These are phyloP conservation scores for Chrysanthemum seticuspe DNA, from an alignment of 129 eudicot genomes.

Conservation along the genomic window DNA sequence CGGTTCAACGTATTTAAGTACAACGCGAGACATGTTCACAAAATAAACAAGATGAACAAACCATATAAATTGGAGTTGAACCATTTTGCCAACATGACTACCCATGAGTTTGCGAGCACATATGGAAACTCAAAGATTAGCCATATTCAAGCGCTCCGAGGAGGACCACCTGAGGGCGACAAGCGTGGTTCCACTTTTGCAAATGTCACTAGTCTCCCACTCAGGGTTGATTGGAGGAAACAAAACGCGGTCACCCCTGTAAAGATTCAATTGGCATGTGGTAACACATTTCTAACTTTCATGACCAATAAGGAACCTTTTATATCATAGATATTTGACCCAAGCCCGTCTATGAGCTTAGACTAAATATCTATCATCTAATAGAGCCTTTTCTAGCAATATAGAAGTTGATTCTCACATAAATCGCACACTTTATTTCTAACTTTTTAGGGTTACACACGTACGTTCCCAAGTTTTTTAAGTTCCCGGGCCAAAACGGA, in stretches of 20 bases:
- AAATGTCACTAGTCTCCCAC: constrained; percentile 40
- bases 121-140: constrained; percentile 57
- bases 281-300: constrained; percentile 24
- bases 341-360: no score
- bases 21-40: constrained; percentile 57
- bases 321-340: no score
- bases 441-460: no score
- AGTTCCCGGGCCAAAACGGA: no score
- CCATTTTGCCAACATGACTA: constrained; percentile 78
- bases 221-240: constrained; percentile 65
- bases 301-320: no score
- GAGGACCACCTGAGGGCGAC: constrained; percentile 17
- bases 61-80: constrained; percentile 71
- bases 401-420: no score
- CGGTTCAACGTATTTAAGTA: constrained; percentile 71
- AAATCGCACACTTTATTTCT: no score
- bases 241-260: constrained; percentile 45
- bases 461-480: no score
- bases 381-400: no score
- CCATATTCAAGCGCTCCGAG: constrained; percentile 36
- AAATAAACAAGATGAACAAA: constrained; percentile 64
- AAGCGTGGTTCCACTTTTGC: constrained; percentile 36
- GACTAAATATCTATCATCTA: no score
- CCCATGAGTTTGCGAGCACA: constrained; percentile 57
- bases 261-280: constrained; percentile 71